Base-by-base conservation (phyloP, 169 alveolate species). In the Theileria annulata region DNA sequence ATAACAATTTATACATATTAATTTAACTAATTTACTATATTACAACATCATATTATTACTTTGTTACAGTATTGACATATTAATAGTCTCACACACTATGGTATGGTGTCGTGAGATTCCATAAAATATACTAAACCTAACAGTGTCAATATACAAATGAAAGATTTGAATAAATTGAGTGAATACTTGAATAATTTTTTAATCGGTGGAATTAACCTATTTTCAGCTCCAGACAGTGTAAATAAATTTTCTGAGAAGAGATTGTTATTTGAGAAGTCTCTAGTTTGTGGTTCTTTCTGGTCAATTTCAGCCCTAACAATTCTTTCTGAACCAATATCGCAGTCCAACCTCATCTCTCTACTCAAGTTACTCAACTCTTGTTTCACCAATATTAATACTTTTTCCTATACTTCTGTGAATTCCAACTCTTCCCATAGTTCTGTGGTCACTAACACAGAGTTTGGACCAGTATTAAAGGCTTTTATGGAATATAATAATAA, bases 401-500 rank as follows among this genome's bases (percentile, higher is more conserved):
- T 21, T n/a, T 60, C 48, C 68, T 59, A 71, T 51, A 66, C 60
- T 23, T 51, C 31, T 74, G 80, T 35, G 72, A 82, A 31, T 69
- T 75, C 51, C 8, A 35, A 35, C 8, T 5, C 3, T 35, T 5
- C 47, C 47, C 3, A 35, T 35, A 35, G 47, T 35, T 35, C 47
- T 35, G 47, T 35, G 8, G 47, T 35, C 8, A 35, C 47, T 3
- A 35, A 3, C 8, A 8, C 3, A 35, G 13, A 35, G 8, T 35
- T 35, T 35, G 47, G 8, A 35, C 13, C 3, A 8, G 47, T 59
- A 27, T 10, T 77, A 47, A 56, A 56, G 28, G 91, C 85, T n/a
- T 85, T 85, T 48, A 54, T 71, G 25, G 83, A 81, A 31, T 85
- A 75, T 68, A 48, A 85, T 56, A 69, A 74, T 28, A 21, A 25